Base-by-base conservation (phyloP, 2,329 filamentous ascomycete genomes). In the Coniochaeta sp. region DNA sequence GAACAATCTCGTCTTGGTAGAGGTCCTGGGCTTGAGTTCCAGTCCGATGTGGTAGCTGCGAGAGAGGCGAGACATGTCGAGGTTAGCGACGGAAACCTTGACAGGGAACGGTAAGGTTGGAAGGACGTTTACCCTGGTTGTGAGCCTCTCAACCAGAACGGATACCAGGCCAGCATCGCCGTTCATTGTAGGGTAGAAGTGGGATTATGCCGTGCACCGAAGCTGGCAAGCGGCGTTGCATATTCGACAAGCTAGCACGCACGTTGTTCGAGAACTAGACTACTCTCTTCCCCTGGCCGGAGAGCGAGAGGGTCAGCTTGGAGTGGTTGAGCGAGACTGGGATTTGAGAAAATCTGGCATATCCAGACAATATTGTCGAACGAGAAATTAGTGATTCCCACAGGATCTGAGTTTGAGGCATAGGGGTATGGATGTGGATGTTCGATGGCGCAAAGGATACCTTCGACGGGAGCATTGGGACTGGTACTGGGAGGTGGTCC, bases 21-120 rank as follows among this genome's bases (percentile, higher is more conserved):
- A 87, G 78, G 65, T 83, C 81, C 67, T 82, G 79, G 64, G 77
- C 76, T 61, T 78, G 78, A 61, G 79, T 82, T 67, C 85, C 84
- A 60, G 84, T 86, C 64, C 83, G 80, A 74, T 88, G 84, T 60
- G 85, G 85, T 60, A 88, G 81, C 85, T 87, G 68, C 54, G 62
- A 63, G 59, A 61, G 34, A 52, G 59, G 60, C 59, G 34, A 63
- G 64, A 54, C 34, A 36, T 6, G 59, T 33, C 47, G 40, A n/a
- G 44, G 55, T 60, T 56, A 62, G 58, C 56, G 43, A 60, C 40
- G 52, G 57, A 31, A 56, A 36, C 43, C 19, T 47, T 14, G 11
- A 55, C 14, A 34, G 11, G 50, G n/a, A 55, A 9, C 22, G 19
- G 24, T 6, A 28, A 8, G 17, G 50, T 5, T 55, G 34, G 12